Base-by-base conservation (phyloP, 2,329 filamentous ascomycete genomes). In the Microdochium trichocladiopsis region DNA sequence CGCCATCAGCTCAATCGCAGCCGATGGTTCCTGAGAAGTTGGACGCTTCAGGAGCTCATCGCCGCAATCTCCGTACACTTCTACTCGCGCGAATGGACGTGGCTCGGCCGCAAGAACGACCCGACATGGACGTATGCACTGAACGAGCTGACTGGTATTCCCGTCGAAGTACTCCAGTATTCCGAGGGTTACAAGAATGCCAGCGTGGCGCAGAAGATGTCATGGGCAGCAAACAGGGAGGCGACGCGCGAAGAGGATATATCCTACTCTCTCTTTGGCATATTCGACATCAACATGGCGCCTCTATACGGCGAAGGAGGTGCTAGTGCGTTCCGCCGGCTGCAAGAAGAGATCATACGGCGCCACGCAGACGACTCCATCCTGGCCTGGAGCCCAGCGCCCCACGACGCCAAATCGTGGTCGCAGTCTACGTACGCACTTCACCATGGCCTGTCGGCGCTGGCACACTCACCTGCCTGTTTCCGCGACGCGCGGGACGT, bases 11-110 rank as follows among this genome's bases (percentile, higher is more conserved):
- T 41, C 11, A 16, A 6, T 6, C n/a, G 36, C 36, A 16, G 36
- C 36, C 50, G 50, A 8, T 51, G 50, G 50, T 48, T 51, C 18
- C 43, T 25, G 18, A 33, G 50, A 11, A 43, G 50, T n/a, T 51
- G 50, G 50, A 51, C 50, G 9, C 41, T 51, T 10, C 50, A 37
- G 3, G 50, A 47, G 25, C n/a, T 51, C n/a, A 23, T 51, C 25
- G 50, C 50, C 2, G 41, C 50, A 6, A 8, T 10, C 3, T 48
- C 24, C 21, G 43, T 51, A 11, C 24, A 43, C 12, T 51, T 51
- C 43, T 51, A 48, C 43, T 33, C 43, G 25, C 23, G 11, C 5
- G n/a, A 24, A 22, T 51, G 50, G 50, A 31, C 23, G 4, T 48
- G 45, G 11, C 16, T 51, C 21, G 43, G 50, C 18, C 21, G 18